A percentile compares a stretch with the other conserved stretches of the same genome.
These are phyloP conservation scores for Candida nemodendra DNA, from an alignment of 805 yeast species.

Conservation along the genomic window DNA sequence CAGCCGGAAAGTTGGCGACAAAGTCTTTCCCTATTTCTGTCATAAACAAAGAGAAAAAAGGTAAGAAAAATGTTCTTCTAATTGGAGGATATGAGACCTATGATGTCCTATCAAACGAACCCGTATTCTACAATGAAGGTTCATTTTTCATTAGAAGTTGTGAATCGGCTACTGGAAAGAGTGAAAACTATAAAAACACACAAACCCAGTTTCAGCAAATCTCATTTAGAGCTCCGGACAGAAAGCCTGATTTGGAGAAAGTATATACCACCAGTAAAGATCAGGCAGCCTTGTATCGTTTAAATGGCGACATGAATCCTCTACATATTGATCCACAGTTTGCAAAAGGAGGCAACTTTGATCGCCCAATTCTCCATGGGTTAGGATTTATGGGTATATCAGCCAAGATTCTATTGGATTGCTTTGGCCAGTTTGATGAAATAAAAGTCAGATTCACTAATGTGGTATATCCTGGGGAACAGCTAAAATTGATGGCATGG, in stretches of 20 bases:
- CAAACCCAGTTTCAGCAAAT: constrained; percentile 56
- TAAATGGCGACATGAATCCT: constrained; percentile 94
- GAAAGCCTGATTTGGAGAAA: constrained; percentile 62
- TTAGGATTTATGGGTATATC: constrained; percentile 83
- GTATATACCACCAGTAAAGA: constrained; percentile 60
- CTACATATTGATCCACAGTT: constrained; percentile 90
- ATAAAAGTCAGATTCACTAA: constrained; percentile 88
- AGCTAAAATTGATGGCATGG: constrained; percentile 81
- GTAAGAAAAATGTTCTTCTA: constrained; percentile 66
- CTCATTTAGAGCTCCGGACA: constrained; percentile 51
- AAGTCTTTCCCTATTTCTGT: constrained; percentile 68
- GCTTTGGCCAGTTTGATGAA: constrained; percentile 79
- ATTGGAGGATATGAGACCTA: constrained; percentile 70
- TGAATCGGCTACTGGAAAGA: constrained; percentile 53
- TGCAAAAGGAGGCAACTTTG: constrained; percentile 85
- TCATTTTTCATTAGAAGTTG: constrained; percentile 82
- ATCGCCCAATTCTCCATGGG: constrained; percentile 89
- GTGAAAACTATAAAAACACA: constrained; percentile 45
- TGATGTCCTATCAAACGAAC: constrained; percentile 67
- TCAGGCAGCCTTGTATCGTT: constrained; percentile 86
- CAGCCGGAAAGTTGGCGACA: constrained; percentile 61
- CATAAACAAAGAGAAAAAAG: constrained; percentile 63
- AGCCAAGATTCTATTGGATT: constrained; percentile 71
- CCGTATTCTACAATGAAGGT: constrained; percentile 75
- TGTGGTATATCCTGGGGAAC: constrained; percentile 93